Base-by-base conservation (phyloP, 129 eudicot species). In the Escallonia herrerae region DNA sequence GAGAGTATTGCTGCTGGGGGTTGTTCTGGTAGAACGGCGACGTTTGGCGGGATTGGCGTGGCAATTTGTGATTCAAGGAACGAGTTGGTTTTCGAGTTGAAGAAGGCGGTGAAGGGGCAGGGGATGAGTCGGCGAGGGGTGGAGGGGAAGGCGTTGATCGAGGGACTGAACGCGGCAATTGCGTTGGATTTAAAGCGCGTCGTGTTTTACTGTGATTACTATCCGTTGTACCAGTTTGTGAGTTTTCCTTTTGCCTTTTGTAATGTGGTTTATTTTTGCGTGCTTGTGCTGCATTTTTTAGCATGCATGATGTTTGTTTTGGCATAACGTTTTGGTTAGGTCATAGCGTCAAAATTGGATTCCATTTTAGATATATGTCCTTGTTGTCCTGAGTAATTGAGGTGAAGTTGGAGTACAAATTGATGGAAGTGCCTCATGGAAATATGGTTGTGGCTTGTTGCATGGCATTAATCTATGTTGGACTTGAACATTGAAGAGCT, bases 1-100 rank as follows among this genome's bases (percentile, higher is more conserved):
- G 74, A 71, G 68, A 60, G 70, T 13, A 68, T 68, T 43, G 43
- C 39, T 10, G 64, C 55, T 9, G 2, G 4, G 2, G 37, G 40
- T 64, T 49, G 63, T 45, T 52, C 58, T 48, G 9, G 11, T 4
- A n/a, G 6, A 10, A 53, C 53, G 12, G 74, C 43, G 12, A 55
- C 63, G 2, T 15, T 79, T 65, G 80, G 73, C 8, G 96, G 87
- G 43, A 81, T 81, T 72, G 95, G 96, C 39, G 82, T 89, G 12
- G 96, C 90, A 1, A 80, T 86, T 47, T 83, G 94, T 57, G 90
- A 89, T 68, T 71, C 82, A 40, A 76, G 66, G 40, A 84, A 78
- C 66, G 73, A 41, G 5, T 69, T 89, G 81, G 14, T 89, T 53
- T 85, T 78, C 47, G 82, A 89, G 69, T n/a, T 76, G 79, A 72